Evolutionary conservation across 495 filamentous ascomycete species (phyloP).

Genomic region (Talaromyces thailandensis): DNA sequence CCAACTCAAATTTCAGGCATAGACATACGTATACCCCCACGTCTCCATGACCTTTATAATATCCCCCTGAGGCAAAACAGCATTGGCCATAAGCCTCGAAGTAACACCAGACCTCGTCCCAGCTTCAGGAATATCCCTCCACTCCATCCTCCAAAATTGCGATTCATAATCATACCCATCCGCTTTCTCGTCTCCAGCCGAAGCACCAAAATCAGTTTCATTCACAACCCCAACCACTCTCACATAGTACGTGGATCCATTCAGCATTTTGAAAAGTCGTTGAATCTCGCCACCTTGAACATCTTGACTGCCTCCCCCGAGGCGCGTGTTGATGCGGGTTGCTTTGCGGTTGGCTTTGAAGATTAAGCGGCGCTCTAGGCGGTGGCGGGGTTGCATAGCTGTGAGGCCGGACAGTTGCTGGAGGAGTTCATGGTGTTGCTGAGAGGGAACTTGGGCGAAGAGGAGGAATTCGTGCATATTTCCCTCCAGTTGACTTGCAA

Average conservation of each 20-base stretch:
- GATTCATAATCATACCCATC: conserved; percentile 26
- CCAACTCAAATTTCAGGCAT: conserved; percentile 6
- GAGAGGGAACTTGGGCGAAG: conserved; percentile 38
- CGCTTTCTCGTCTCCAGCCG: not conserved
- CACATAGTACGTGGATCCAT: conserved; percentile 42
- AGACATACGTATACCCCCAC: conserved; percentile 41
- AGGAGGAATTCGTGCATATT: conserved; percentile 39
- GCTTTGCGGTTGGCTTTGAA: conserved; percentile 53
- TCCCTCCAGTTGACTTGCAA: not conserved
- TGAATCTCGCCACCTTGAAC: conserved; percentile 32
- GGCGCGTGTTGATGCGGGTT: conserved; percentile 24
- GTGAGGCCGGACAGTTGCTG: conserved; percentile 60
- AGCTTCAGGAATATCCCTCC: conserved; percentile 44
- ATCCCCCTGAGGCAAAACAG: conserved; percentile 34
- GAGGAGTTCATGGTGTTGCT: conserved; percentile 49
- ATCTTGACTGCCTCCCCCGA: conserved; percentile 36
- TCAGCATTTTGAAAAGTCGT: conserved; percentile 37
- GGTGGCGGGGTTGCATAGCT: conserved; percentile 53
- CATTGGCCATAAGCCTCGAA: conserved; percentile 36
- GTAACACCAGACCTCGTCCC: conserved; percentile 39
- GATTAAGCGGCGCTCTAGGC: conserved; percentile 52
- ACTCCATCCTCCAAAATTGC: conserved; percentile 41
- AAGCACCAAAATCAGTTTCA: conserved; percentile 22
- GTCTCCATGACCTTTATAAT: conserved; percentile 37
- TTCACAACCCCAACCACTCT: conserved; percentile 36